These are phyloP conservation scores for Calonectria leucothoes DNA, from an alignment of 2,329 filamentous ascomycete genomes.

Conservation along the genomic window DNA sequence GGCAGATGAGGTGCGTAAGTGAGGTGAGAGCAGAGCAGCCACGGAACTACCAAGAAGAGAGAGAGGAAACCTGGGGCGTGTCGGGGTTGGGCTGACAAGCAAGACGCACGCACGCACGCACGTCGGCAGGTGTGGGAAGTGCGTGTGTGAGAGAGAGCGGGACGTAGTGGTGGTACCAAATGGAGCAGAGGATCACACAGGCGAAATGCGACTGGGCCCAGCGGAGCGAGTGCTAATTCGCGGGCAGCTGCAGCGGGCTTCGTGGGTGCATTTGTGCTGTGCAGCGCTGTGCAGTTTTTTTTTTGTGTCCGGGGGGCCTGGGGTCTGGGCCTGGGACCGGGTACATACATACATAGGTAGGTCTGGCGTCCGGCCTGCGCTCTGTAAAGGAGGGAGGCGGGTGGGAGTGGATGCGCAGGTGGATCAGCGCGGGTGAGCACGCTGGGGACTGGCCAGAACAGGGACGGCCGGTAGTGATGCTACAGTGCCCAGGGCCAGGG, in stretches of 20 bases:
- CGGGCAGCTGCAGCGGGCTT: background rate
- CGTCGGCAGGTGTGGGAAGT: background rate
- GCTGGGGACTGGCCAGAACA: background rate
- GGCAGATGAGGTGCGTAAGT: slow-evolving; percentile 18
- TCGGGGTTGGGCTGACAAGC: slow-evolving; percentile 30
- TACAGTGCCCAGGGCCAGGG: background rate
- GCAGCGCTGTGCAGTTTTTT: background rate
- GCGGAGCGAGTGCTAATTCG: background rate
- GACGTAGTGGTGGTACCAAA: background rate
- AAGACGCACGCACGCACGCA: background rate
- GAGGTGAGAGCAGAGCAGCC: slow-evolving; percentile 19
- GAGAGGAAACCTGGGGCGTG: slow-evolving; percentile 23
- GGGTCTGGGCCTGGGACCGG: background rate
- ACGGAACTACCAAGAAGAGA: slow-evolving; percentile 14
- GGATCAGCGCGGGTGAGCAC: background rate
- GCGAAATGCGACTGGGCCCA: slow-evolving; percentile 1
- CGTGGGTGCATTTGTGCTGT: background rate
- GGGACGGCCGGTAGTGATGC: background rate
- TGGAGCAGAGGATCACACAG: background rate
- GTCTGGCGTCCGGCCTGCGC: too few relatives aligned
- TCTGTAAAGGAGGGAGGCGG: background rate
- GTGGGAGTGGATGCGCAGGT: background rate
- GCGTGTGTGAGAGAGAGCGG: background rate
- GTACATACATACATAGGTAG: too few relatives aligned
- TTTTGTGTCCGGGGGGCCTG: background rate